These are phyloP conservation scores for Neurospora sp. DNA, from an alignment of 495 filamentous ascomycete genomes.

Conservation along the genomic window DNA sequence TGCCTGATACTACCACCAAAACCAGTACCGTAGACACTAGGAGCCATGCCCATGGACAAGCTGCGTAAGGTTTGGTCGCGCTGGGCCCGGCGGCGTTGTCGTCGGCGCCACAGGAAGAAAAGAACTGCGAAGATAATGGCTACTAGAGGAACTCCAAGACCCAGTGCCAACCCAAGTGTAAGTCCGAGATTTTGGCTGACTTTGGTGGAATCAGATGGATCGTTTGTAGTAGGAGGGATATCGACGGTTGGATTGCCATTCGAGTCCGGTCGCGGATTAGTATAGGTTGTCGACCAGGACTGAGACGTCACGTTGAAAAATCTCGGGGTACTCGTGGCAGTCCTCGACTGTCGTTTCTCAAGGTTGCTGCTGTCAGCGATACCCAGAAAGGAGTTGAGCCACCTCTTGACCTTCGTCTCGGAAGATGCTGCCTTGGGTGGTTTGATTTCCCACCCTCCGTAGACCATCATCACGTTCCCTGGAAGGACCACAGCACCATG, in stretches of 20 bases:
- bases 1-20: conserved; percentile 18
- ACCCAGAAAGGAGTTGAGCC: not conserved
- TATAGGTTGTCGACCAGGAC: conserved; percentile 61
- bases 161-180: conserved; percentile 54
- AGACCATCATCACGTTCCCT: conserved; percentile 82
- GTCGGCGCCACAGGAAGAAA: conserved; percentile 50
- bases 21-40: not conserved
- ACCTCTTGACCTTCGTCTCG: not conserved
- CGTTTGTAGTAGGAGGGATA: not conserved
- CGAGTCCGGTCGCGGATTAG: conserved; percentile 34
- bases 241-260: not conserved
- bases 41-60: conserved; percentile 27
- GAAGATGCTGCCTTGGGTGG: not conserved
- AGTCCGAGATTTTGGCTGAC: conserved; percentile 35
- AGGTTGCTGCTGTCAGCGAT: not conserved
- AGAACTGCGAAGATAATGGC: conserved; percentile 40
- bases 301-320: conserved; percentile 75
- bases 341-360: conserved; percentile 16
- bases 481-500: conserved; percentile 78
- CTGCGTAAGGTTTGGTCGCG: conserved; percentile 29
- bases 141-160: conserved; percentile 57
- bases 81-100: conserved; percentile 15
- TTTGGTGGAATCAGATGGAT: not conserved
- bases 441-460: conserved; percentile 65
- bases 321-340: conserved; percentile 38